Base-by-base conservation (phyloP, 257 asterid species). In the Nicotiana attenuata region DNA sequence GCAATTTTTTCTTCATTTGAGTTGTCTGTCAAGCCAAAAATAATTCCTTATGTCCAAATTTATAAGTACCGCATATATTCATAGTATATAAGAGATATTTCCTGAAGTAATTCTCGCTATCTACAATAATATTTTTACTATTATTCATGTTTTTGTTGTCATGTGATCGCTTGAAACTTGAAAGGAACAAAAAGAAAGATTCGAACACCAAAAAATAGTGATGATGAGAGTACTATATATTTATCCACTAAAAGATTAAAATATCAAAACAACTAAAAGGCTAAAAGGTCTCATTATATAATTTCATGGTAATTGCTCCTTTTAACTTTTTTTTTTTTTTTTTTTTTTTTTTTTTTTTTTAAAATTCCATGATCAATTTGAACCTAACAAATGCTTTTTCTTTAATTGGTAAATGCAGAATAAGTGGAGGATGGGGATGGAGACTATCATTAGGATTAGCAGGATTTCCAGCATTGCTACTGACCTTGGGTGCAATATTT, bases 381-480 rank as follows among this genome's bases (percentile, higher is more conserved):
- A 3, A 24, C 19, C 77, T 68, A 19, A 16, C 19, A 33, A 38
- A 5, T 0, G 2, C 19, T 10, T 20, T 22, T 7, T 24, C 38
- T 14, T 13, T 22, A 41, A 45, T 59, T 31, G 5, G 7, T 14
- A 45, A 69, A 19, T 8, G 14, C 87, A 95, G 99, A 73, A 93
- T 95, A 45, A 50, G 84, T 52, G 97, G 97, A 68, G 95, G 92
- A 67, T 91, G 93, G 92, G 99, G 99, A 1, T 95, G 99, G 99
- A 89, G 99, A 35, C 22, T 95, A 7, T 95, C 99, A 3, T 61
- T 95, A 29, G 99, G 98, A 22, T 67, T 95, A 80, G 99, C 98
- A 7, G 99, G 98, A 7, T 16, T 93, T 59, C 99, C 99, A 0
- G 99, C 99, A 4, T 75, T 26, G 4, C 93, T 95, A 55, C 85